A percentile compares a stretch with the other conserved stretches of the same genome.
These are phyloP conservation scores for Dryadomyces sulphureus DNA, from an alignment of 2,329 filamentous ascomycete genomes.

Conservation along the genomic window DNA sequence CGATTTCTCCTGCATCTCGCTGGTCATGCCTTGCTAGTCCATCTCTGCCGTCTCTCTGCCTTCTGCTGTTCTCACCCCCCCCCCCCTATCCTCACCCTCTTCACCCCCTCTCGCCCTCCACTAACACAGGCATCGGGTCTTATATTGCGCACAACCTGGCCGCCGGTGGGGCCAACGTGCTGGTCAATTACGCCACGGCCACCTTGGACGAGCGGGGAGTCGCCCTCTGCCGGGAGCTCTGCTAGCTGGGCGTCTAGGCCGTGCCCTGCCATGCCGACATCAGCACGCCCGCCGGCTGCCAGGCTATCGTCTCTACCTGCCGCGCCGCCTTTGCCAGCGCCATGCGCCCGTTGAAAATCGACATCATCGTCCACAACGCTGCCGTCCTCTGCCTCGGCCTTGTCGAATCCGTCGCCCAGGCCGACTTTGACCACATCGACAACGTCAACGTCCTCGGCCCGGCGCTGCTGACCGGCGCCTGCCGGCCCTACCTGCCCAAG, in stretches of 20 bases:
- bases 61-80: not conserved
- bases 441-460: constrained; percentile 75
- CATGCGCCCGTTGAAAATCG: constrained; percentile 27
- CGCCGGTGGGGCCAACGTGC: constrained; percentile 51
- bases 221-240: constrained; percentile 42
- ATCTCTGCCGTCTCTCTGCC: not conserved
- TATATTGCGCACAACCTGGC: constrained; percentile 53
- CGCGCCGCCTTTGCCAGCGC: constrained; percentile 35
- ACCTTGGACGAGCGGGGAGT: constrained; percentile 27
- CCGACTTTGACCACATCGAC: constrained; percentile 59
- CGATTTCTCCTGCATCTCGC: not conserved
- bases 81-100: not conserved
- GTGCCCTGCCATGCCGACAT: constrained; percentile 58
- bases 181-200: constrained; percentile 53
- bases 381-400: constrained; percentile 52
- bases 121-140: constrained; percentile 49
- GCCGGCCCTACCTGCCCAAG: constrained; percentile 50
- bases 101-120: not conserved
- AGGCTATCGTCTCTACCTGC: constrained; percentile 27
- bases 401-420: constrained; percentile 44
- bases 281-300: constrained; percentile 43
- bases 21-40: not conserved
- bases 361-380: constrained; percentile 81
- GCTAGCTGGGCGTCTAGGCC: constrained; percentile 43
- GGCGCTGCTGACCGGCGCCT: constrained; percentile 61